Percentiles rank a stretch among this genome's conserved stretches.
phyloP scores from a whole-genome alignment of 768 basidiomycete species.

The Gloeopeniophorella convolvens region DNA sequence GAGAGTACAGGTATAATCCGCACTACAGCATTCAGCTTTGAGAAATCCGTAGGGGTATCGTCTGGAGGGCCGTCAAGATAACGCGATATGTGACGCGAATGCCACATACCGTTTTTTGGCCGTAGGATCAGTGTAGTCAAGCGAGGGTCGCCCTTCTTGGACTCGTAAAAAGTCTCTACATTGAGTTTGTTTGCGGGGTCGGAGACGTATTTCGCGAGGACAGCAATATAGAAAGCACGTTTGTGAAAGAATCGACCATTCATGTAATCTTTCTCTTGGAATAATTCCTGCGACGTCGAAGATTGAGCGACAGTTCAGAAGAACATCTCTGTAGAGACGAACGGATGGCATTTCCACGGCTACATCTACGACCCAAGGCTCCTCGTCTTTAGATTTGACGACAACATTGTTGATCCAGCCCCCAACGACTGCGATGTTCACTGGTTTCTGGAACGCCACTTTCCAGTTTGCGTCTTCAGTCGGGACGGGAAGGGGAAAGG shows the following conservation, averaged over 20 bases:
- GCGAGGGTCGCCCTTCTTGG: constrained; percentile 53
- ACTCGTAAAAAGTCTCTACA: constrained; percentile 58
- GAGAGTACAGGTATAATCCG: constrained; percentile 69
- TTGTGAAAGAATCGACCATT: constrained; percentile 91
- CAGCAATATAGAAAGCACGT: constrained; percentile 81
- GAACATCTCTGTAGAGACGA: not conserved
- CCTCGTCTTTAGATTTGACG: constrained; percentile 64
- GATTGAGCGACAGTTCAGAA: not conserved
- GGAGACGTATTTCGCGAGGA: constrained; percentile 57
- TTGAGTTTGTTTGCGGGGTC: constrained; percentile 38
- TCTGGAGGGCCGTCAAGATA: constrained; percentile 31
- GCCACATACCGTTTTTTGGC: constrained; percentile 43
- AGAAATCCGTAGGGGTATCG: constrained; percentile 47
- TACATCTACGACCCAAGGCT: constrained; percentile 67
- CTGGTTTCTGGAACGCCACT: constrained; percentile 72
- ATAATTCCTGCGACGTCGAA: constrained; percentile 48
- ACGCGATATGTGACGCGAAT: not conserved
- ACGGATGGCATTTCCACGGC: constrained; percentile 78
- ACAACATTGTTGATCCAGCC: constrained; percentile 79
- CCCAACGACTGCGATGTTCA: constrained; percentile 71
- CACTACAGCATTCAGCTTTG: constrained; percentile 63
- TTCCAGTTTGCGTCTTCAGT: constrained; percentile 84
- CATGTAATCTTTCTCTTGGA: constrained; percentile 93
- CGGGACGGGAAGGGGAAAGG: constrained; percentile 64
- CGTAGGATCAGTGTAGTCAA: constrained; percentile 57